phyloP scores from a whole-genome alignment of 306 rosid species.

The Hylodesmum podocarpum region DNA sequence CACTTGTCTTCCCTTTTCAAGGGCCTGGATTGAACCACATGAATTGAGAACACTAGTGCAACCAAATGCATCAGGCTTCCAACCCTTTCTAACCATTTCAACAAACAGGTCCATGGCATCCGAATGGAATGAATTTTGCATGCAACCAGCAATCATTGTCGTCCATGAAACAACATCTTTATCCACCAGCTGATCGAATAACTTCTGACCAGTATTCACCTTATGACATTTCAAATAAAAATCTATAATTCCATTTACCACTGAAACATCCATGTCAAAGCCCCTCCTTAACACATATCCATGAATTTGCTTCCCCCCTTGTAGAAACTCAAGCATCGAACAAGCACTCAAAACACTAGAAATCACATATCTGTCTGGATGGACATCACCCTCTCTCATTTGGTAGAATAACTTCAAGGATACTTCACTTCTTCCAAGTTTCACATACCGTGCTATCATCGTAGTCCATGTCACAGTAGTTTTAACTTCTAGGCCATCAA shows the following conservation, averaged over 20 bases:
- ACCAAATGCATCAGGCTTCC: conserved; percentile 73
- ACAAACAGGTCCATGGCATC: conserved; percentile 65
- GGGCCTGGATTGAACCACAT: conserved; percentile 68
- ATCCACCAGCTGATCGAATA: conserved; percentile 51
- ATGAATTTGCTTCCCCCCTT: conserved; percentile 87
- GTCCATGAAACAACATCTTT: conserved; percentile 85
- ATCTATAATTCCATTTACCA: conserved; percentile 73
- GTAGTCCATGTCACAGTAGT: conserved; percentile 77
- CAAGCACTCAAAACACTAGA: conserved; percentile 86
- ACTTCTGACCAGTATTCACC: conserved; percentile 50
- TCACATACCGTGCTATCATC: conserved; percentile 67
- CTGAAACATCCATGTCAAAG: conserved; percentile 63
- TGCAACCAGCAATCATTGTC: conserved; percentile 87
- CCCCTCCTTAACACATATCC: conserved; percentile 64
- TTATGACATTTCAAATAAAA: conserved; percentile 76
- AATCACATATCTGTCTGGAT: conserved; percentile 69
- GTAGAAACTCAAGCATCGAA: conserved; percentile 58
- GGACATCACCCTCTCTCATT: conserved; percentile 55
- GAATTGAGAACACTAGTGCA: conserved; percentile 85
- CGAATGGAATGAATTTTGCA: conserved; percentile 72
- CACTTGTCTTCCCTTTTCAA: conserved; percentile 72
- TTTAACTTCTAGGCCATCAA: conserved; percentile 55
- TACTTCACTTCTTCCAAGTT: conserved; percentile 64
- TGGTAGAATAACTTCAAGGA: conserved; percentile 63
- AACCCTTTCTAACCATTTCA: conserved; percentile 63